Conservation (phyloP, 2,329 filamentous ascomycete genomes). For the Trichophyton equinum region DNA sequence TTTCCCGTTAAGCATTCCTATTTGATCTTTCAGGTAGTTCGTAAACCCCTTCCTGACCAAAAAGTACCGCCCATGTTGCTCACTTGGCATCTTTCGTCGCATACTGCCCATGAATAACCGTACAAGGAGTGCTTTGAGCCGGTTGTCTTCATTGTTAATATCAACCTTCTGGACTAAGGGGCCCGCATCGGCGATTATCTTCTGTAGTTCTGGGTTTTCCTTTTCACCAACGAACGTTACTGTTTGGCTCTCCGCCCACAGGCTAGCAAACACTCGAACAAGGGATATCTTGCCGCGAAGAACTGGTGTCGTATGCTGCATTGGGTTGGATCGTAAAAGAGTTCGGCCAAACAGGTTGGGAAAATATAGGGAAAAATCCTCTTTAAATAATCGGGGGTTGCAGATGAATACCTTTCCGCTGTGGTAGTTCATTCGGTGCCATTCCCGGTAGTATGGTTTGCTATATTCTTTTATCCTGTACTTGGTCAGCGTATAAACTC, state of each 20-base stretch:
- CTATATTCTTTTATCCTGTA: constrained; percentile 59
- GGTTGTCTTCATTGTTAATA: constrained; percentile 79
- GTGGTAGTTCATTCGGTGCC: constrained; percentile 68
- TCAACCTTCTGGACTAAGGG: constrained; percentile 61
- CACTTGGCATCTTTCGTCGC: constrained; percentile 34
- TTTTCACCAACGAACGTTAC: constrained; percentile 55
- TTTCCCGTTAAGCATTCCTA: constrained; percentile 69
- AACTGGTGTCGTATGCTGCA: constrained; percentile 59
- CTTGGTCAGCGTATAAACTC: constrained; percentile 3
- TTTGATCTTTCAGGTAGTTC: constrained; percentile 44
- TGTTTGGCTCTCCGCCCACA: constrained; percentile 76
- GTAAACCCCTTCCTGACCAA: constrained; percentile 46
- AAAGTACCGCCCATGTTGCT: constrained; percentile 48
- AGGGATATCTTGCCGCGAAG: constrained; percentile 63
- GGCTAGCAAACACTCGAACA: constrained; percentile 66
- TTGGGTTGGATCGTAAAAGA: constrained; percentile 45
- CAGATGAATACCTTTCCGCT: constrained; percentile 87
- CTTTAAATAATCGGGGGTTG: constrained; percentile 71
- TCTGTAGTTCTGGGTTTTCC: constrained; percentile 57
- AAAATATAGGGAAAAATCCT: constrained; percentile 76
- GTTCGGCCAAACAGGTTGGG: constrained; percentile 80
- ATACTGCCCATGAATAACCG: constrained; percentile 41
- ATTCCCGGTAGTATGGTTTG: constrained; percentile 92
- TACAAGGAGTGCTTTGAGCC: constrained; percentile 48
- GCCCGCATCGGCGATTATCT: constrained; percentile 42